Percentiles rank a stretch among this genome's conserved stretches.
Conservation (phyloP, 495 filamentous ascomycete genomes). For the Oleoguttula mirabilis region DNA sequence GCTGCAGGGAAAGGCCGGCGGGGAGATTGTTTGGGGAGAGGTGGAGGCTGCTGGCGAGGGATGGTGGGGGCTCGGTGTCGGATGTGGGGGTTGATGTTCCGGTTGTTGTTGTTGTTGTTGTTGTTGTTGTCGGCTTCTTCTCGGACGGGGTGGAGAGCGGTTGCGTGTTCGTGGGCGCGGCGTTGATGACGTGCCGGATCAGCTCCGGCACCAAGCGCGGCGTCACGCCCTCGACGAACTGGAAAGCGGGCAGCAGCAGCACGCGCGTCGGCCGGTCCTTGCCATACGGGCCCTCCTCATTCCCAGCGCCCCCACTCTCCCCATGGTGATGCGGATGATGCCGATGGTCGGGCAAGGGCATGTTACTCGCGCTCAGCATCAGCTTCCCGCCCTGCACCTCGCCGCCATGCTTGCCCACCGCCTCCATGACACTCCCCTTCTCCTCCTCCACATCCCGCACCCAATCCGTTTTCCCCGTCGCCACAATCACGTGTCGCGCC, state of each 20-base stretch:
- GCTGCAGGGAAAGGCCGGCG: slow-evolving; percentile 49
- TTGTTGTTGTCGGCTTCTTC: slow-evolving; percentile 27
- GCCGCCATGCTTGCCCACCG: slow-evolving; percentile 51
- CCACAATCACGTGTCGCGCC: slow-evolving; percentile 80
- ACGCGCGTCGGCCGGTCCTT: slow-evolving; percentile 54
- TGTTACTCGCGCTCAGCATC: slow-evolving; percentile 90
- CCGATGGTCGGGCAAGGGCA: slow-evolving; percentile 65
- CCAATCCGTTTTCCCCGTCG: slow-evolving; percentile 94
- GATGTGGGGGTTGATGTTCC: background rate
- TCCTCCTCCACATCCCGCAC: slow-evolving; percentile 81
- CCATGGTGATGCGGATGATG: slow-evolving; percentile 34
- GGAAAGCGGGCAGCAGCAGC: slow-evolving; percentile 80
- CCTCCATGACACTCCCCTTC: slow-evolving; percentile 89
- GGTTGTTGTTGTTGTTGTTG: slow-evolving; percentile 22
- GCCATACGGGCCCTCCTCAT: slow-evolving; percentile 25
- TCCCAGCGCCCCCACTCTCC: background rate
- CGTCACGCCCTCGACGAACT: slow-evolving; percentile 72
- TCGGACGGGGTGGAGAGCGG: slow-evolving; percentile 39
- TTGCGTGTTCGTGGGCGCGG: slow-evolving; percentile 60
- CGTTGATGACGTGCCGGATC: slow-evolving; percentile 58
- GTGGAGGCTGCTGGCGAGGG: slow-evolving; percentile 1
- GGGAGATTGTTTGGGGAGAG: slow-evolving; percentile 28
- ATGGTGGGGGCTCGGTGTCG: slow-evolving; percentile 9
- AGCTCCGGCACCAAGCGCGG: slow-evolving; percentile 61
- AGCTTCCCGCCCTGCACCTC: slow-evolving; percentile 69